Conservation (phyloP, 2,329 filamentous ascomycete species). For the Paracorniculantispora psalliotae region DNA sequence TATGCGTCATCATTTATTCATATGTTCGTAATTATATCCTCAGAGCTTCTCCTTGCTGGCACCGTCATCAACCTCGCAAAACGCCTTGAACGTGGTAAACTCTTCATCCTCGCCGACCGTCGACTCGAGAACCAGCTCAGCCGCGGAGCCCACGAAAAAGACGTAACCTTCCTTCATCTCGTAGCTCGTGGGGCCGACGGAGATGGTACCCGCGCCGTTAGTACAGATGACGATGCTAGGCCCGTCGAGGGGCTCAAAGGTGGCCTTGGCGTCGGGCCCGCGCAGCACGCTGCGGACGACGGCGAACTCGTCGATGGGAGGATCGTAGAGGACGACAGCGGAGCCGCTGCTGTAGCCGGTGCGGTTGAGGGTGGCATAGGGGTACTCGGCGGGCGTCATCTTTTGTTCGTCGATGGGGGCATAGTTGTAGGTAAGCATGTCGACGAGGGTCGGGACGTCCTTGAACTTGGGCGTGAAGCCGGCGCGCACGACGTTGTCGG, state of each 20-base stretch:
- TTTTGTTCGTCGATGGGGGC: constrained; percentile 94
- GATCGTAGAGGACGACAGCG: constrained; percentile 74
- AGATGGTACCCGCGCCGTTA: constrained; percentile 73
- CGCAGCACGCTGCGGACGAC: constrained; percentile 78
- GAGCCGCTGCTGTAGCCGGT: constrained; percentile 74
- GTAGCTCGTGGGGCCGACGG: constrained; percentile 75
- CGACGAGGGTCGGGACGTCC: constrained; percentile 81
- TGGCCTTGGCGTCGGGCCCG: constrained; percentile 69
- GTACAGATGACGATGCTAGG: constrained; percentile 94
- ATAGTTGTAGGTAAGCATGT: constrained; percentile 92
- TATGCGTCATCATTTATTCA: not conserved
- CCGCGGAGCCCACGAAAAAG: constrained; percentile 83
- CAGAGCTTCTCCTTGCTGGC: constrained; percentile 25
- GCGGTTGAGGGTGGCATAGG: constrained; percentile 79
- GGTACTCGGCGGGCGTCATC: constrained; percentile 80
- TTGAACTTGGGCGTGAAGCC: constrained; percentile 99
- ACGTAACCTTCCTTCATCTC: constrained; percentile 69
- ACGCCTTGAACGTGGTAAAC: constrained; percentile 88
- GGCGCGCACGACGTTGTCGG: constrained; percentile 97
- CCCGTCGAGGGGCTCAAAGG: constrained; percentile 80
- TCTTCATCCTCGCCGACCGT: constrained; percentile 51
- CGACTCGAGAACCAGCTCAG: constrained; percentile 74
- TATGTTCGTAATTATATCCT: not conserved
- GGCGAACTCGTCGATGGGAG: constrained; percentile 93
- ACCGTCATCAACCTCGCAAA: constrained; percentile 69